phyloP scores from a whole-genome alignment of 768 basidiomycete genomes.

The Rubroboletus pulcherrimus region DNA sequence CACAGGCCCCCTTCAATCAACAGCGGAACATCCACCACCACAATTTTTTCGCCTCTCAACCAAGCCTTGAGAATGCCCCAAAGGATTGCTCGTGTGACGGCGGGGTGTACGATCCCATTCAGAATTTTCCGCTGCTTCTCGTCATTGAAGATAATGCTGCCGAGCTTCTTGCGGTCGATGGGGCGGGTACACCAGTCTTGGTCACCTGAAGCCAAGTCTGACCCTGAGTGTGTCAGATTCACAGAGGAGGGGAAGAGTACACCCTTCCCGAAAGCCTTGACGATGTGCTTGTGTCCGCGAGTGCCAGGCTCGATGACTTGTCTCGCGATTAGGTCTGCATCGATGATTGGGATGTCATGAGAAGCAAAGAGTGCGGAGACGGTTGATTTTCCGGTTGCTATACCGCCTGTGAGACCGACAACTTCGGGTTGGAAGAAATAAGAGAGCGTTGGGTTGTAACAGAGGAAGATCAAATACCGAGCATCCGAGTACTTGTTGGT shows the following conservation, averaged over 20 bases:
- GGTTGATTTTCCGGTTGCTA: constrained; percentile 95
- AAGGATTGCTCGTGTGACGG: constrained; percentile 77
- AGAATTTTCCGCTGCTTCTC: constrained; percentile 63
- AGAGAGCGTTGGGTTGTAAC: background rate
- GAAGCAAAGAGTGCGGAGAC: constrained; percentile 71
- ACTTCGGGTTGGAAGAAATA: constrained; percentile 43
- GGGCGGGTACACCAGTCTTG: constrained; percentile 47
- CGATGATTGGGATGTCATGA: constrained; percentile 76
- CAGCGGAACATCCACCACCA: constrained; percentile 87
- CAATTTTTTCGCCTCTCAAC: constrained; percentile 73
- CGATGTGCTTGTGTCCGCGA: constrained; percentile 63
- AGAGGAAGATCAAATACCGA: constrained; percentile 11
- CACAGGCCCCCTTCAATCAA: constrained; percentile 86
- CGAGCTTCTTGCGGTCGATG: constrained; percentile 81
- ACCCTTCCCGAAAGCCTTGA: constrained; percentile 63
- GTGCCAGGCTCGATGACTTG: constrained; percentile 84
- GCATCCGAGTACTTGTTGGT: constrained; percentile 6
- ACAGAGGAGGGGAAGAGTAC: constrained; percentile 45
- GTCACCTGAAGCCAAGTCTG: background rate
- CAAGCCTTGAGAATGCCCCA: constrained; percentile 65
- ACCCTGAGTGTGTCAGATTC: background rate
- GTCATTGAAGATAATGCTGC: constrained; percentile 81
- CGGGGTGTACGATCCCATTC: constrained; percentile 88
- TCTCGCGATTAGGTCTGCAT: constrained; percentile 88
- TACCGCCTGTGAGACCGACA: constrained; percentile 92